Conservation (phyloP, 139 green algal species). For the Picochlorum sp. region DNA sequence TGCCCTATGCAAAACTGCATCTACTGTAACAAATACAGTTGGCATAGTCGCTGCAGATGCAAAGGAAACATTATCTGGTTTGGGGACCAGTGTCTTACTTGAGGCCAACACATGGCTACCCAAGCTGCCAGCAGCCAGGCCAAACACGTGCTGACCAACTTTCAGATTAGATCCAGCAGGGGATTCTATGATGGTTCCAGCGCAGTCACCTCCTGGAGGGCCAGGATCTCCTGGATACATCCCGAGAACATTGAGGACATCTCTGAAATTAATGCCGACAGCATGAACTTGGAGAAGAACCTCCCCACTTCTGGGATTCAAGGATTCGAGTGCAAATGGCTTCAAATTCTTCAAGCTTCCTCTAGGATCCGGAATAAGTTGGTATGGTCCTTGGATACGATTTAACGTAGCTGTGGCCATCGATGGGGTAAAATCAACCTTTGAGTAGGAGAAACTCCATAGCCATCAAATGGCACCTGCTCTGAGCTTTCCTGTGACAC, state of each 20-base stretch:
- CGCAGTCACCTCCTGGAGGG: slow-evolving; percentile 39
- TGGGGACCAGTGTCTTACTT: slow-evolving; percentile 42
- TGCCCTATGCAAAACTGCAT: slow-evolving; percentile 17
- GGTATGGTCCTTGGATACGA: slow-evolving; percentile 2
- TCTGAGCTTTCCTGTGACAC: background rate
- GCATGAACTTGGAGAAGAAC: slow-evolving; percentile 28
- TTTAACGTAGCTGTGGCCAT: background rate
- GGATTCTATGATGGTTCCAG: slow-evolving; percentile 29
- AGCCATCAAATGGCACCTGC: slow-evolving; percentile 8
- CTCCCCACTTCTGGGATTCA: background rate
- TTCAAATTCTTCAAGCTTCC: slow-evolving; percentile 45
- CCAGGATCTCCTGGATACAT: slow-evolving; percentile 46
- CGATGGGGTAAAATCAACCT: background rate
- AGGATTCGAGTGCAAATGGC: slow-evolving; percentile 6
- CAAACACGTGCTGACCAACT: slow-evolving; percentile 57
- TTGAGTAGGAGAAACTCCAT: slow-evolving; percentile 4
- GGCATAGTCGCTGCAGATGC: slow-evolving; percentile 65
- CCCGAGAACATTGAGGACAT: slow-evolving; percentile 47
- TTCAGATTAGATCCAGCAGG: background rate
- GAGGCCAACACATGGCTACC: slow-evolving; percentile 54
- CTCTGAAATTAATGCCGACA: slow-evolving; percentile 44
- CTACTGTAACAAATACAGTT: slow-evolving; percentile 73
- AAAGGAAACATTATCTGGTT: slow-evolving; percentile 49
- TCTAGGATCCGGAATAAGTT: slow-evolving; percentile 31
- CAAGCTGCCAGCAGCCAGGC: slow-evolving; percentile 56